These are phyloP conservation scores for Escovopsis weberi DNA, from an alignment of 2,329 filamentous ascomycete genomes.

Conservation along the genomic window DNA sequence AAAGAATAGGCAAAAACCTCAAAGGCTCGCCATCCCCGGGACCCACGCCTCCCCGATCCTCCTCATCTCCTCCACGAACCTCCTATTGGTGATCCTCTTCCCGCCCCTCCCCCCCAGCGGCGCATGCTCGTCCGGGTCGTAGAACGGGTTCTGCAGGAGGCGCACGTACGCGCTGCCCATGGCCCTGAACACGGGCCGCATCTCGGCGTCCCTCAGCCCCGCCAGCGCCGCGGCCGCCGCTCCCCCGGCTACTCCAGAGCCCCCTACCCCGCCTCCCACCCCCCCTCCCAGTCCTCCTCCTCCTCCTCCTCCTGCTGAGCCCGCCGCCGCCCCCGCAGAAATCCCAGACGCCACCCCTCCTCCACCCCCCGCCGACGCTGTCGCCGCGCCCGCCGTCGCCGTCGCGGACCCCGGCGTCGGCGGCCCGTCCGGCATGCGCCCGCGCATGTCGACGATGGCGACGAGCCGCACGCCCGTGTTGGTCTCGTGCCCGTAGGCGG, in stretches of 20 bases:
- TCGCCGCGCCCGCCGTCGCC: constrained; percentile 5
- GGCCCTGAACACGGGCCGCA: constrained; percentile 80
- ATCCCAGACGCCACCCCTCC: too few species aligned
- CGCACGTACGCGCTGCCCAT: constrained; percentile 86
- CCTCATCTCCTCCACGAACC: constrained; percentile 69
- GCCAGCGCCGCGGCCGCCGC: constrained; percentile 23
- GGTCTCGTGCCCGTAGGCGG: constrained; percentile 90
- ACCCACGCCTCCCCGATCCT: constrained; percentile 76
- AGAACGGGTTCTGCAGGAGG: constrained; percentile 88
- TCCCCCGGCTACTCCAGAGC: neutral
- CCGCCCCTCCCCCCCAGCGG: constrained; percentile 40
- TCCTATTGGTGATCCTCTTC: constrained; percentile 65
- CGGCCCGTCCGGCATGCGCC: constrained; percentile 34
- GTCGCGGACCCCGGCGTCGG: constrained; percentile 2
- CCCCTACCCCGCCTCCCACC: neutral
- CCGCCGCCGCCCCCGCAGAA: neutral
- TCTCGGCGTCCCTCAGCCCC: constrained; percentile 69
- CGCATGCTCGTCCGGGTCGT: constrained; percentile 70
- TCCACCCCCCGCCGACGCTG: constrained; percentile 15
- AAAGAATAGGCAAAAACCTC: constrained; percentile 10
- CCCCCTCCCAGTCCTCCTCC: constrained; percentile 2
- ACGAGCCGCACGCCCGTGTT: constrained; percentile 90
- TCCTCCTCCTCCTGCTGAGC: neutral
- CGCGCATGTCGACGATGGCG: constrained; percentile 81
- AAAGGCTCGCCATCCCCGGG: constrained; percentile 53